A percentile compares a stretch with the other conserved stretches of the same genome.
Evolutionary conservation across 1,284 basidiomycete species (phyloP).

Genomic region (Austroboletus novae-zelandiae): DNA sequence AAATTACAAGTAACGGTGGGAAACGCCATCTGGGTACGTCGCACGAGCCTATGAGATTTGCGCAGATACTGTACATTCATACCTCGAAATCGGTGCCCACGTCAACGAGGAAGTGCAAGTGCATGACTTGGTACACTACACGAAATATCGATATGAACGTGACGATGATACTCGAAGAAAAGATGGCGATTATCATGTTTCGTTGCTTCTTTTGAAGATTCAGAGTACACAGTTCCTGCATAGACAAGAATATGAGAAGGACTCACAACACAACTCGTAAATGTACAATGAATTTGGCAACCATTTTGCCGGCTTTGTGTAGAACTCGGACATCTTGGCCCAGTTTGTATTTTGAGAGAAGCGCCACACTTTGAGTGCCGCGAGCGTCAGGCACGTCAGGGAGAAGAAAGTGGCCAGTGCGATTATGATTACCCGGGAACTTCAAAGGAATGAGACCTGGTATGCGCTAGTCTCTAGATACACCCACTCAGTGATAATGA

Average conservation of each 20-base stretch:
- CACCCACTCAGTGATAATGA: conserved; percentile 15
- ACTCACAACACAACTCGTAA: no score
- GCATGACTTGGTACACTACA: conserved; percentile 13
- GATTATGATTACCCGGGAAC: conserved; percentile 1
- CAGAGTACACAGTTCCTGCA: conserved; percentile 15
- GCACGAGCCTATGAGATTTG: conserved; percentile 3
- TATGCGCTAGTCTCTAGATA: conserved; percentile 15
- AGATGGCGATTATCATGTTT: conserved; percentile 17
- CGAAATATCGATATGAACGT: conserved; percentile 21
- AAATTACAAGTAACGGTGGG: conserved; percentile 20
- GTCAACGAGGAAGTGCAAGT: conserved; percentile 1
- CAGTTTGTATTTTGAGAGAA: no score
- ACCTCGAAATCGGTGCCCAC: conserved; percentile 23
- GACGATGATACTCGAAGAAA: conserved; percentile 16
- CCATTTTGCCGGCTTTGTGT: no score
- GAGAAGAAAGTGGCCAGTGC: not conserved
- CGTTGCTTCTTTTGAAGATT: conserved; percentile 19
- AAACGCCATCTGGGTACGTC: conserved; percentile 11
- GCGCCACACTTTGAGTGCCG: no score
- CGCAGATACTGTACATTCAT: not conserved
- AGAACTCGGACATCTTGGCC: no score
- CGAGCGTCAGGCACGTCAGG: no score
- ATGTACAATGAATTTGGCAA: no score
- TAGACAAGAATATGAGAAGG: conserved; percentile 3
- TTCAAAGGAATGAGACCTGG: not conserved